Evolutionary conservation across 139 green algal species (phyloP).

Genomic region (Micractinium conductrix): DNA sequence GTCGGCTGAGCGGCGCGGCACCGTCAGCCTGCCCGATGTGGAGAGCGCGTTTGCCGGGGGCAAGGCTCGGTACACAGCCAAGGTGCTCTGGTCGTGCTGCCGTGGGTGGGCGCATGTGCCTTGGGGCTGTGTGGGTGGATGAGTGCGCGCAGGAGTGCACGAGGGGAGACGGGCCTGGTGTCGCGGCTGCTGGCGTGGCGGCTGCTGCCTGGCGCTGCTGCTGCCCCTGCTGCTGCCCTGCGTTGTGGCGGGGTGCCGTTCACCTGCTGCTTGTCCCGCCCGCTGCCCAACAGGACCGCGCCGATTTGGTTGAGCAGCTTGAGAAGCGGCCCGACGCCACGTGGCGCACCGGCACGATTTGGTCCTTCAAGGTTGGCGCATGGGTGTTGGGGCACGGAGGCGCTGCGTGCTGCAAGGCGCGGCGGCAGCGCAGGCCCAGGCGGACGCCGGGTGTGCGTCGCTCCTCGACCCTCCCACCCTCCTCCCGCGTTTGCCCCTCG

Average conservation of each 20-base stretch:
- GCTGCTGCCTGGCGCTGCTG: not conserved
- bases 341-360: conserved; percentile 78
- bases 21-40: conserved; percentile 86
- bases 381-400: not conserved
- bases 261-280: not conserved
- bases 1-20: conserved; percentile 82
- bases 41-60: conserved; percentile 66
- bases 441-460: no score
- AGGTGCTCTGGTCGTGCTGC: conserved; percentile 26
- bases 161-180: no score
- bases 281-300: conserved; percentile 71
- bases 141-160: not conserved
- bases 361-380: conserved; percentile 66
- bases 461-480: no score
- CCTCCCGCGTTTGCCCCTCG: no score
- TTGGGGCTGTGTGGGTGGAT: not conserved
- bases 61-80: conserved; percentile 51
- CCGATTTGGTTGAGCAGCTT: conserved; percentile 70
- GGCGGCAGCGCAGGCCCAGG: not conserved
- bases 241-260: not conserved
- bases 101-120: not conserved
- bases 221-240: not conserved
- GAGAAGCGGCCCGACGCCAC: conserved; percentile 62
- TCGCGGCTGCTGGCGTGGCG: no score
- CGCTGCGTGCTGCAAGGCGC: no score